Conservation (phyloP, 768 basidiomycete species). For the Mycena pura region DNA sequence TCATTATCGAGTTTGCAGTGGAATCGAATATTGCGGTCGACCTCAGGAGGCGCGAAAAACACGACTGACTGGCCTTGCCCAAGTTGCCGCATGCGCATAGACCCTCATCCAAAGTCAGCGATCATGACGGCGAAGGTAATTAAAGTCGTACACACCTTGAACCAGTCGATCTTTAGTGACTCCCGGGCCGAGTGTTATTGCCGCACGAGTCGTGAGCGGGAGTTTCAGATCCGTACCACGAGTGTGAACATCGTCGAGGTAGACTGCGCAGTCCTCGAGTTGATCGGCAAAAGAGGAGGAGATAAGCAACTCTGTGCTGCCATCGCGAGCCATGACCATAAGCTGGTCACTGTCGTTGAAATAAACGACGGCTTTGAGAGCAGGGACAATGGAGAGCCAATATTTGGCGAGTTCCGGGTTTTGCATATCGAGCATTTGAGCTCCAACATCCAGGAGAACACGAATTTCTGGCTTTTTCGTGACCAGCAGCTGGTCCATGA, state of each 20-base stretch:
- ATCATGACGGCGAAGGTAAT: background rate
- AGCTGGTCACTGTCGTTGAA: constrained; percentile 46
- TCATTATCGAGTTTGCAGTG: constrained; percentile 4
- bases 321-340: constrained; percentile 44
- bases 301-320: constrained; percentile 39
- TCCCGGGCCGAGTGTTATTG: constrained; percentile 57
- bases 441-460: constrained; percentile 62
- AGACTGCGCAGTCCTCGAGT: constrained; percentile 48
- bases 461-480: constrained; percentile 45
- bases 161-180: constrained; percentile 58
- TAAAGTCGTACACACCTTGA: constrained; percentile 46
- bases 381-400: constrained; percentile 45
- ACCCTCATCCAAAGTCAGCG: too few relatives aligned
- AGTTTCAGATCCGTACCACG: constrained; percentile 61
- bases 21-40: constrained; percentile 5
- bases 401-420: constrained; percentile 46
- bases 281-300: constrained; percentile 45
- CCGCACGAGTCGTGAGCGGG: constrained; percentile 48
- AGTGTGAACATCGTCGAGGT: constrained; percentile 61
- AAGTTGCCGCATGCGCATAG: constrained; percentile 60
- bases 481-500: constrained; percentile 37
- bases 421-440: constrained; percentile 59
- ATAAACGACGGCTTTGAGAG: constrained; percentile 50
- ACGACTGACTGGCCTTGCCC: constrained; percentile 49
- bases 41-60: constrained; percentile 16